Base-by-base conservation (phyloP, 2,329 filamentous ascomycete genomes). In the Cyphellophora attinorum region DNA sequence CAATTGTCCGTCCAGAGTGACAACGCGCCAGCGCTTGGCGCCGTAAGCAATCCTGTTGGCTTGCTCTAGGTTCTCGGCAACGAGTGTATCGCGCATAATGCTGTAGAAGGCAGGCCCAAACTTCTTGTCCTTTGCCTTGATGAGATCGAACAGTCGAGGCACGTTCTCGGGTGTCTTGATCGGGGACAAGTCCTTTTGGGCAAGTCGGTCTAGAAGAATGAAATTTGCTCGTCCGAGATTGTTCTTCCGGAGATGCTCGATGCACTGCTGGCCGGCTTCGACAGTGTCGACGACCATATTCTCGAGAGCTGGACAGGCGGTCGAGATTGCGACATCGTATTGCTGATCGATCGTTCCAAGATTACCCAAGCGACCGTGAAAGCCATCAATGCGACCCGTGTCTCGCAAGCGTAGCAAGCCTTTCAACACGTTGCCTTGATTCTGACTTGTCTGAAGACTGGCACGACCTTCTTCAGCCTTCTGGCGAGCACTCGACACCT, bases 271-370 rank as follows among this genome's bases (percentile, higher is more conserved):
- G 45, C 88, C 91, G 39, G 86, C 84, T 51, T 96, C 91, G 11
- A 96, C 89, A 1, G 85, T 88, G 51, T 96, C 91, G 1, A 93
- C 93, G 6, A 98, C 89, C 59, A 98, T 88, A 54, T 96, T 94
- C 59, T 98, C 85, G 6, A 98, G 74, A 2, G 82, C 74, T 29
- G 84, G 79, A 48, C 91, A 96, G 8, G 91, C 93, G 0, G 91
- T 98, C 0, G 93, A 98, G 41, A 98, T 94, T n/a, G 91, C 91
- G 28, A 98, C 77, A 52, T 98, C 91, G 57, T 93, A 98, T 59
- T 84, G 85, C 54, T 84, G 72, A 51, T 98, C 88, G 47, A 98
- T 98, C 1, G 84, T 79, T 28, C 91, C 91, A 1, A 98, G 73
- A 49, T 96, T 95, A 6, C 91, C 93, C 3, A 98, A 76, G 19